Evolutionary conservation across 257 asterid genomes (phyloP), one percentile per base, ranked within the genome.

Genomic region (Solanum bulbocastanum): DNA sequence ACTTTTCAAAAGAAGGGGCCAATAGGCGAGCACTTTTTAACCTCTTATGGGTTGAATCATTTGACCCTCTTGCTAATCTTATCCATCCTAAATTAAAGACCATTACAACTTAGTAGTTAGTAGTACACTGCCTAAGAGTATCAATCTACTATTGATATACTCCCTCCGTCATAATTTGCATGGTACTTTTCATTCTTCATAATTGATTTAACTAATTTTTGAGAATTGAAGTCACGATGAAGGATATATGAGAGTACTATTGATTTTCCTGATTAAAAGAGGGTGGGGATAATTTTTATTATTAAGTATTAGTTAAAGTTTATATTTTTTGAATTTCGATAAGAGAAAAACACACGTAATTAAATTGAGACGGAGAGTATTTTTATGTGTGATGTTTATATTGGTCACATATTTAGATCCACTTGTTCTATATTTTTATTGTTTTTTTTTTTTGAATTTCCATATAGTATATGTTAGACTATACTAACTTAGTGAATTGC

Each of bases 41-140:
- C 92, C 87, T 88, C 90, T 60, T 89, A 88, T 90, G 93, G 90
- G 75, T 87, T 87, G 89, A 89, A 91, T 90, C 87, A 91, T 92
- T 90, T 87, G 83, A 8, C 90, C 87, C 83, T 27, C 32, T 68
- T 60, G 42, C 42, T 49, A 30, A 30, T 72, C 15, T 72, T 35
- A 73, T 73, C 74, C 75, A 33, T 35, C 35, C 87, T 65, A 52
- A 58, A 83, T 1, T 49, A 56, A 37, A 49, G 33, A n/a, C 22
- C 60, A 56, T 10, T 73, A 16, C 78, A 16, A 4, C 66, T n/a
- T 10, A 62, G 71, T 62, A 58, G 66, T 20, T 58, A 58, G 25
- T 20, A 20, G 11, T 58, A 58, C 25, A 20, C 25, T 20, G 20
- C 5, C 66, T 58, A 1, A 74, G 49, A 42, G 15, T 30, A 36